Evolutionary conservation across 2,329 filamentous ascomycete species (phyloP).

Genomic region (Penicillium sp.): DNA sequence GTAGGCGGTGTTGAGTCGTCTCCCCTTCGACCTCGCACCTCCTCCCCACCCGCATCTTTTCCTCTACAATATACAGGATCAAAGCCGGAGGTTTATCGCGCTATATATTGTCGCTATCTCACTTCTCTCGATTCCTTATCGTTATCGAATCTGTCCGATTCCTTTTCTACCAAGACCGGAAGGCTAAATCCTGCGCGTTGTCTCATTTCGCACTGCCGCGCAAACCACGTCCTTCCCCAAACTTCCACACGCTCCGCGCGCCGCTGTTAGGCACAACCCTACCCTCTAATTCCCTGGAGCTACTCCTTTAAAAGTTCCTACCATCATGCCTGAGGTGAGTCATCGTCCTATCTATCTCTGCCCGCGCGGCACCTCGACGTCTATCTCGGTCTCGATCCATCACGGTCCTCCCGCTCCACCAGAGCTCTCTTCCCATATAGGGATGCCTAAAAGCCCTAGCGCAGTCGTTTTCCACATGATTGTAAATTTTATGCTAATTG

Average conservation of each 20-base stretch:
- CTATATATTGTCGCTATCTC: neutral
- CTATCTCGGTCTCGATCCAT: neutral
- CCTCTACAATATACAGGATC: neutral
- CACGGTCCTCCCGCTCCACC: neutral
- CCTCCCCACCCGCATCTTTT: slow-evolving; percentile 2
- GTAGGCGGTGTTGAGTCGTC: neutral
- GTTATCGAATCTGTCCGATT: neutral
- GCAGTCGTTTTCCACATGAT: neutral
- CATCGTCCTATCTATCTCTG: neutral
- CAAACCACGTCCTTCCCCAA: neutral
- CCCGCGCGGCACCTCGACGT: neutral
- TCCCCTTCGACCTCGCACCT: neutral
- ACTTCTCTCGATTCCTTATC: neutral
- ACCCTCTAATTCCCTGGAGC: too few relatives aligned
- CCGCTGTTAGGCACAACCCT: neutral
- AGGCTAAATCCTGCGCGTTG: neutral
- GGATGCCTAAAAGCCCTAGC: neutral
- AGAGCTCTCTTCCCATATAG: neutral
- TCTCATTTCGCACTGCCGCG: neutral
- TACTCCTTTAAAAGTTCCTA: neutral
- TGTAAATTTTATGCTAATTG: slow-evolving; percentile 15
- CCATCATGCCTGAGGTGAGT: slow-evolving; percentile 38
- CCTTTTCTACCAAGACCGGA: neutral
- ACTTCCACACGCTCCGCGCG: neutral
- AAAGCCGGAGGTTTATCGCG: neutral